These are phyloP conservation scores for Fusarium nurragi DNA, from an alignment of 2,329 filamentous ascomycete genomes.

Conservation along the genomic window DNA sequence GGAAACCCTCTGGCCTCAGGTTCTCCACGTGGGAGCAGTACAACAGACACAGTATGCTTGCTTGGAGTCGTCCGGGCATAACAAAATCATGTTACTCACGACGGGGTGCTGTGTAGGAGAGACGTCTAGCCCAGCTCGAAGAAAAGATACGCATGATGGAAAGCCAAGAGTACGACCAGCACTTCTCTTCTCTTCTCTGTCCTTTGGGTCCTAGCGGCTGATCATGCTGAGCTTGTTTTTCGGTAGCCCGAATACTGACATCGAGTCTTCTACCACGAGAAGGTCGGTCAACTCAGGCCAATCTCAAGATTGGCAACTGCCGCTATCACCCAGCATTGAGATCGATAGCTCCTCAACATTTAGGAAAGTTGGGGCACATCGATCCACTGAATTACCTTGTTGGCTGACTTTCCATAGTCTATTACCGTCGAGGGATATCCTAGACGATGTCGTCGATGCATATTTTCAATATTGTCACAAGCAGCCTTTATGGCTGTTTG, in stretches of 20 bases:
- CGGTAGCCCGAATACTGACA: neutral
- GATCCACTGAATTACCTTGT: fast-evolving
- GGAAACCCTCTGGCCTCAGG: neutral
- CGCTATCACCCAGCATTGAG: neutral
- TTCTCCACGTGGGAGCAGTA: neutral
- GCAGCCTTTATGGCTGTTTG: neutral
- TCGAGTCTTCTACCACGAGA: neutral
- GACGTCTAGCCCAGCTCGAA: neutral
- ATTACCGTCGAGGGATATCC: neutral
- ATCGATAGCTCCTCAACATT: neutral
- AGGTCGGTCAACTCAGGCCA: neutral
- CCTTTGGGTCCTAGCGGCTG: too few species aligned
- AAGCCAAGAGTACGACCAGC: neutral
- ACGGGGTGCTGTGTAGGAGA: neutral
- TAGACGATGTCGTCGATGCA: neutral
- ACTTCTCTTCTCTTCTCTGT: neutral
- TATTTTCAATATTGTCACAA: neutral
- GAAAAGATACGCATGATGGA: slow-evolving; percentile 1
- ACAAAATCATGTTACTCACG: neutral
- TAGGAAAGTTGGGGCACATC: fast-evolving
- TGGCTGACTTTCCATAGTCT: neutral
- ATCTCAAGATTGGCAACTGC: neutral
- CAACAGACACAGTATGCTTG: slow-evolving; percentile 3
- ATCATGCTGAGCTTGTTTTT: too few species aligned
- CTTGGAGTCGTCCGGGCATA: neutral